Base-by-base conservation (phyloP, 1,284 basidiomycete species). In the Heliocybe sulcata region DNA sequence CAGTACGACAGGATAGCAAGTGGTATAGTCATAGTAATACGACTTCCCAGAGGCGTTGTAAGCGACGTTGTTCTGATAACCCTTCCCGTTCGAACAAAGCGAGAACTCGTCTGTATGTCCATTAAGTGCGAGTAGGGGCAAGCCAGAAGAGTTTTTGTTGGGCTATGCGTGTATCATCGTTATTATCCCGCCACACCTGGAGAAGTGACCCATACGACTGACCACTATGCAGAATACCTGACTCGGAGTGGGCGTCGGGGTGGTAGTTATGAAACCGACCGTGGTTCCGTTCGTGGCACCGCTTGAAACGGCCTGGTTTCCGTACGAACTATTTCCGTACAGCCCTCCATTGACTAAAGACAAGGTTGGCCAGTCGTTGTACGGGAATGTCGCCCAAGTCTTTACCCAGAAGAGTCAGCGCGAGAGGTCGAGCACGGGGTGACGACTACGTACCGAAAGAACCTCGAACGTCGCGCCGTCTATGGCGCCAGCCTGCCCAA, bases 331-430 rank as follows among this genome's bases (percentile, higher is more conserved):
- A 20, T 42, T n/a, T 16, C 38, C 38, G 19, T n/a, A 16, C 38
- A 65, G 59, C 11, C 57, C 56, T 51, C 63, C 63, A 20, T 55
- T 27, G 53, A 51, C 22, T 47, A 66, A 61, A 16, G 60, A 57
- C 38, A 65, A 47, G 31, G 52, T 54, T 8, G 64, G 61, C 57
- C 57, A 64, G 26, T 63, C 54, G 55, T 61, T 57, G 57, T 58
- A 64, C 6, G 62, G 63, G 54, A 54, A 66, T 23, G 61, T 57
- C 16, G 61, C 63, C 29, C 52, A 61, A 1, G 64, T 66, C 64
- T 66, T 19, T 16, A 42, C 6, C 9, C 38, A 42, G 38, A n/a
- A 16, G n/a, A 31, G 29, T 42, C 38, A 42, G 38, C 38, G 4
- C 16, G 6, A 4, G 19, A 16, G 19, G 8, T 6, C n/a, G 16